A percentile compares a stretch with the other conserved stretches of the same genome.
phyloP scores from a whole-genome alignment of 1,139 yeast genomes.

The Debaryomycetaceae sp. region DNA sequence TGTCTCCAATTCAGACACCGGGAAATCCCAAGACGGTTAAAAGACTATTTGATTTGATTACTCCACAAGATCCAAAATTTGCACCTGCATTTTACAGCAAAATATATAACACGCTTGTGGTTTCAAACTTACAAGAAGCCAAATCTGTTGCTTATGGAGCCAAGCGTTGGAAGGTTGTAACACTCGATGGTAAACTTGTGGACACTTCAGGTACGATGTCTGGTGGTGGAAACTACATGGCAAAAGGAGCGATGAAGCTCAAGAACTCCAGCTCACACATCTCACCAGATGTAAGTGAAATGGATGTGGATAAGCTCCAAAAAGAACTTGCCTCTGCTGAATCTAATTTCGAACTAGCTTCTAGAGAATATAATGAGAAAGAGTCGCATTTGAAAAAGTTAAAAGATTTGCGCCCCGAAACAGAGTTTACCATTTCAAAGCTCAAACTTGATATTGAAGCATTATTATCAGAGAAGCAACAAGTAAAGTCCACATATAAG shows the following conservation, averaged over 20 bases:
- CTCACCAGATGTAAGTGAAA: constrained; percentile 40
- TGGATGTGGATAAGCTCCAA: constrained; percentile 58
- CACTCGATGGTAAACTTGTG: constrained; percentile 87
- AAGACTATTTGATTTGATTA: constrained; percentile 78
- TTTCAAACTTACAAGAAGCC: constrained; percentile 75
- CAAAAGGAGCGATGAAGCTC: constrained; percentile 64
- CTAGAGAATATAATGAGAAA: constrained; percentile 57
- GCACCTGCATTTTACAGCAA: constrained; percentile 89
- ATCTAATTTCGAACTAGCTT: constrained; percentile 48
- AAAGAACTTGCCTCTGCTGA: constrained; percentile 56
- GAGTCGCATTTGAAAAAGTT: constrained; percentile 54
- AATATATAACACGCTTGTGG: constrained; percentile 82
- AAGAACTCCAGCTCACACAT: constrained; percentile 21
- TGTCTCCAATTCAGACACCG: constrained; percentile 59
- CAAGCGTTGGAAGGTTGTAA: constrained; percentile 81
- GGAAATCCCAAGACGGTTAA: constrained; percentile 71
- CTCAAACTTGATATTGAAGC: constrained; percentile 65
- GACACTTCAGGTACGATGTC: constrained; percentile 97
- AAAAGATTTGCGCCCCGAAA: constrained; percentile 64
- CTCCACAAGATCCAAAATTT: constrained; percentile 64
- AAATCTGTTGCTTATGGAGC: constrained; percentile 84
- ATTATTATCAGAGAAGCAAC: constrained; percentile 45
- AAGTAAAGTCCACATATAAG: constrained; percentile 34
- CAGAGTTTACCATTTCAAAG: constrained; percentile 62
- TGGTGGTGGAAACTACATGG: constrained; percentile 83